Percentiles rank a stretch among this genome's conserved stretches.
Conservation (phyloP, 2,329 filamentous ascomycete species). For the Trichoderma simmonsii region DNA sequence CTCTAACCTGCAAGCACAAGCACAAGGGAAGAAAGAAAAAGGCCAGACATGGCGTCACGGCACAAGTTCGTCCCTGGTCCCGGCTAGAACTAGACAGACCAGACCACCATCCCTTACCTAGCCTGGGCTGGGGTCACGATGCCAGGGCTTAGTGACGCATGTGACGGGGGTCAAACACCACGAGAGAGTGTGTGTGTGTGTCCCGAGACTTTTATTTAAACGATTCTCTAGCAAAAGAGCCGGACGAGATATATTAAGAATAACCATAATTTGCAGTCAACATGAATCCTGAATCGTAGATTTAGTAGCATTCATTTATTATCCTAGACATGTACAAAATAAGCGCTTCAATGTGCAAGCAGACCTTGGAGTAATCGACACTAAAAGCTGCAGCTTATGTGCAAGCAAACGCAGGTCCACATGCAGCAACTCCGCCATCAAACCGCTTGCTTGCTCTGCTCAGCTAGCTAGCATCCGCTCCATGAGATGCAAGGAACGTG, state of each 20-base stretch:
- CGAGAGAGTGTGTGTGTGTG: not conserved
- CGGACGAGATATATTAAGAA: not conserved
- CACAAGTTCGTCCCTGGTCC: not conserved
- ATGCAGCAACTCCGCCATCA: conserved; percentile 9
- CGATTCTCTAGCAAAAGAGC: not conserved
- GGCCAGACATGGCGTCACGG: conserved; percentile 3
- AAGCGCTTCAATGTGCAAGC: no score
- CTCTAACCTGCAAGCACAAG: not conserved
- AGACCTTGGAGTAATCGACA: not conserved
- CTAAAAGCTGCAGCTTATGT: not conserved
- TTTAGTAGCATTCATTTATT: not conserved
- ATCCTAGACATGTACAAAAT: no score
- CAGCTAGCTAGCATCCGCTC: not conserved
- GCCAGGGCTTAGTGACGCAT: no score
- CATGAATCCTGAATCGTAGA: not conserved
- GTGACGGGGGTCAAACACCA: no score
- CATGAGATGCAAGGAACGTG: conserved; percentile 3
- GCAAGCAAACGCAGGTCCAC: conserved; percentile 7
- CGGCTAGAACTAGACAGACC: not conserved
- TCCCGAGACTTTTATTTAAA: not conserved
- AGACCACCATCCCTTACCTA: not conserved
- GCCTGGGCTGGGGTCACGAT: no score
- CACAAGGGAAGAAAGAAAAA: not conserved
- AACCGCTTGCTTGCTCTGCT: not conserved
- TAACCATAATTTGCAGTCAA: not conserved